Evolutionary conservation across 2,329 filamentous ascomycete genomes (phyloP).

Genomic region (Diaporthe humulicola): DNA sequence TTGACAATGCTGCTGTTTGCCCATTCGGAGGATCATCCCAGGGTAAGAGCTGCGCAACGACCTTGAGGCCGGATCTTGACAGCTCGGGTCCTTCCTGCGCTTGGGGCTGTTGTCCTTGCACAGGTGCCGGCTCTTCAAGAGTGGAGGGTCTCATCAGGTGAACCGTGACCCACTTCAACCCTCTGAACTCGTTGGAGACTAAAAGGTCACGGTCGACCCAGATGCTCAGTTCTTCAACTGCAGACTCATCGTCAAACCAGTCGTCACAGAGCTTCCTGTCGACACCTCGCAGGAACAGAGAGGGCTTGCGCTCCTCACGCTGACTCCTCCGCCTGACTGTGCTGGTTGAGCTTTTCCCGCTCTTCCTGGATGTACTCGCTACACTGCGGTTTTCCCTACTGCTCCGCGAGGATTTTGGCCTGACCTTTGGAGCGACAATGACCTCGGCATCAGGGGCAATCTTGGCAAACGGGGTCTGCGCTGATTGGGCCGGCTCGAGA

Average conservation of each 20-base stretch:
- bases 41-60: slow-evolving; percentile 80
- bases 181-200: slow-evolving; percentile 78
- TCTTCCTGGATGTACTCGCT: slow-evolving; percentile 82
- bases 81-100: slow-evolving; percentile 69
- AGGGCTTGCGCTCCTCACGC: slow-evolving; percentile 75
- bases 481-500: slow-evolving; percentile 79
- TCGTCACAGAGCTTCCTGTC: slow-evolving; percentile 78
- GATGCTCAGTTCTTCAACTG: slow-evolving; percentile 74
- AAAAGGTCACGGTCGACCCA: slow-evolving; percentile 89
- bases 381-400: slow-evolving; percentile 85
- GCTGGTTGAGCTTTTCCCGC: slow-evolving; percentile 80
- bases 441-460: slow-evolving; percentile 95
- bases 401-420: slow-evolving; percentile 75
- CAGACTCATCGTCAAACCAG: slow-evolving; percentile 81
- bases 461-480: slow-evolving; percentile 85
- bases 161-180: slow-evolving; percentile 83
- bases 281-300: slow-evolving; percentile 84
- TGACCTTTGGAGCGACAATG: slow-evolving; percentile 93
- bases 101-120: slow-evolving; percentile 76
- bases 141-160: slow-evolving; percentile 88
- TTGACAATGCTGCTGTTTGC: slow-evolving; percentile 84
- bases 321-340: slow-evolving; percentile 66
- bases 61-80: slow-evolving; percentile 70
- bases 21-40: slow-evolving; percentile 93
- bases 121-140: slow-evolving; percentile 78